phyloP scores from a whole-genome alignment of 495 filamentous ascomycete species.

The Neurospora hispaniola region DNA sequence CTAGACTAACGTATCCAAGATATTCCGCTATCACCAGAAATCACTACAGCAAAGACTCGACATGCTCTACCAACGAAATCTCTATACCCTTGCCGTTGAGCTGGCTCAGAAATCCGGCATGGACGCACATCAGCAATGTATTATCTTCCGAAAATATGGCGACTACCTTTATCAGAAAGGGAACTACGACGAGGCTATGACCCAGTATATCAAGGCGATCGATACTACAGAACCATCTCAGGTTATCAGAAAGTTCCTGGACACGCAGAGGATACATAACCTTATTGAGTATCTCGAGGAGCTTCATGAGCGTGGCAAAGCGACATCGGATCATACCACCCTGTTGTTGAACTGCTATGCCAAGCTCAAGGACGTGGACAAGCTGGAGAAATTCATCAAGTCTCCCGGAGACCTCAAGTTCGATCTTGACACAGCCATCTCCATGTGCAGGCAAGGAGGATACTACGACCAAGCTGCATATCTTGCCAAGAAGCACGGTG shows the following conservation, averaged over 20 bases:
- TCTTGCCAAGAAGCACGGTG: constrained; percentile 84
- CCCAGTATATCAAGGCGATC: constrained; percentile 92
- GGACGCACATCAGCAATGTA: constrained; percentile 70
- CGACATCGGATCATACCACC: constrained; percentile 93
- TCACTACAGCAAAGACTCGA: constrained; percentile 82
- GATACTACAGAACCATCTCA: constrained; percentile 92
- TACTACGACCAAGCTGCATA: constrained; percentile 96
- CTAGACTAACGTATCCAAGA: constrained; percentile 30
- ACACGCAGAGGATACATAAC: constrained; percentile 94
- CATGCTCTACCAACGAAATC: constrained; percentile 85
- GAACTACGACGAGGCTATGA: constrained; percentile 95
- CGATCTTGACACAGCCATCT: constrained; percentile 92
- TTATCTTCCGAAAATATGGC: constrained; percentile 87
- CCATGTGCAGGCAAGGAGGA: constrained; percentile 96
- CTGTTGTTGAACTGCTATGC: constrained; percentile 94
- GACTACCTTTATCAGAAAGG: constrained; percentile 92
- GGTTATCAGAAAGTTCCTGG: constrained; percentile 90
- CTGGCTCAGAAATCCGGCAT: constrained; percentile 80
- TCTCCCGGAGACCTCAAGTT: constrained; percentile 91
- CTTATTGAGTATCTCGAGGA: constrained; percentile 97
- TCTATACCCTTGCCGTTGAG: constrained; percentile 86
- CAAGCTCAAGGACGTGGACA: constrained; percentile 90
- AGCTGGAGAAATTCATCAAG: constrained; percentile 93
- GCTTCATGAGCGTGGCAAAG: constrained; percentile 85
- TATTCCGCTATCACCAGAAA: constrained; percentile 89